phyloP scores from a whole-genome alignment of 495 filamentous ascomycete genomes.

The Penicillium pulvis region DNA sequence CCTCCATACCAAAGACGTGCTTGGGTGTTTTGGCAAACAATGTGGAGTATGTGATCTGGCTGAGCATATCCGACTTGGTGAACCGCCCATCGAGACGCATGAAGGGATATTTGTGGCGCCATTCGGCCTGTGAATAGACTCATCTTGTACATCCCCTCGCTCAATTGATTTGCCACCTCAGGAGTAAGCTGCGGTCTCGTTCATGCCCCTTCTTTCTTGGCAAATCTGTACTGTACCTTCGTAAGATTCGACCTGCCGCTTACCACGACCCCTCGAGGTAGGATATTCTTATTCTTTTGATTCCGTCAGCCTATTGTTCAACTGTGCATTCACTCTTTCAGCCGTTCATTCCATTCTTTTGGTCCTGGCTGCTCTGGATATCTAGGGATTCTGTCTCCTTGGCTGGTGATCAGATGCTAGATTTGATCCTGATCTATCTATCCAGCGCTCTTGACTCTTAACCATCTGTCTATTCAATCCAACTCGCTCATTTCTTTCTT shows the following conservation, averaged over 20 bases:
- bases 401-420: neutral
- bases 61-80: constrained; percentile 3
- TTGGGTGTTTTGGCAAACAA: constrained; percentile 11
- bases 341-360: neutral
- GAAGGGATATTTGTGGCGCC: constrained; percentile 9
- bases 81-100: neutral
- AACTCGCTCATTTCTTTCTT: constrained; percentile 1
- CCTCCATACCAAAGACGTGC: constrained; percentile 1
- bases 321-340: neutral
- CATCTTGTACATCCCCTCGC: constrained; percentile 1
- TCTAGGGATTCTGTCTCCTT: neutral
- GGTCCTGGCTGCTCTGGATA: neutral
- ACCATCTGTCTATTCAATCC: too few relatives aligned
- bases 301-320: neutral
- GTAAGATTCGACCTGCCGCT: neutral
- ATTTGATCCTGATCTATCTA: neutral
- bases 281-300: neutral
- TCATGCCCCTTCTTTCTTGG: constrained; percentile 29
- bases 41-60: neutral
- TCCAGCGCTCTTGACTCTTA: neutral
- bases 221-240: constrained; percentile 5
- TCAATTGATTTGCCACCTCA: constrained; percentile 7
- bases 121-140: constrained; percentile 2
- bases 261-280: neutral
- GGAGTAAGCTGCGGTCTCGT: neutral